These are phyloP conservation scores for Silene coronaria DNA, from an alignment of 179 eudicot genomes.

Conservation along the genomic window DNA sequence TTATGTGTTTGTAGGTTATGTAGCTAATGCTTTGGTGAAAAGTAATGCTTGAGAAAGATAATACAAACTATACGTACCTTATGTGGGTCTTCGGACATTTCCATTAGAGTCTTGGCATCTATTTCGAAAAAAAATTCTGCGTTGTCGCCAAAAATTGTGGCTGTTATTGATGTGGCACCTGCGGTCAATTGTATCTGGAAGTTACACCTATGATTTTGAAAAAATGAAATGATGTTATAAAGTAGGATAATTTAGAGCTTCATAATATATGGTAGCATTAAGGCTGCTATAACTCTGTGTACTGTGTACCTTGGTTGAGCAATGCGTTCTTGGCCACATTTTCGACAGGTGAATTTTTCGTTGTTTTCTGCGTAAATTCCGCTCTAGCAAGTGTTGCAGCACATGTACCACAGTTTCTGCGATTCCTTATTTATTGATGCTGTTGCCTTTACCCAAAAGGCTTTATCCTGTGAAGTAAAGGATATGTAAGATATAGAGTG, in stretches of 20 bases:
- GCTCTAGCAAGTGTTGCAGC: background rate
- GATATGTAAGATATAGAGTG: no score
- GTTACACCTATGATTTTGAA: background rate
- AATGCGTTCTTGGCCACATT: background rate
- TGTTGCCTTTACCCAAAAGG: background rate
- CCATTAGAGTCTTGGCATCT: background rate
- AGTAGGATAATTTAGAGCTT: no score
- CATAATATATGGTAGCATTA: background rate
- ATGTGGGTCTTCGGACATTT: background rate
- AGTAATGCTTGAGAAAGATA: no score
- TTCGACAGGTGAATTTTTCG: background rate
- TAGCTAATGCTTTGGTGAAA: no score
- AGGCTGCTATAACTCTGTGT: background rate
- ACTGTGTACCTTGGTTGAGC: background rate
- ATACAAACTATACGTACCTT: background rate
- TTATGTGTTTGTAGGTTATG: no score
- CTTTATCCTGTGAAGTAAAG: background rate
- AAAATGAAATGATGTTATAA: no score
- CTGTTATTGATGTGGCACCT: background rate
- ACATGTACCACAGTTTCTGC: background rate
- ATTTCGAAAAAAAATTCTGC: background rate
- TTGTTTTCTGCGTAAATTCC: background rate
- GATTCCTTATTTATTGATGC: background rate
- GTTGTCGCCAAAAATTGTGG: background rate
- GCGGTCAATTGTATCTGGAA: background rate